A percentile compares a stretch with the other conserved stretches of the same genome.
phyloP scores from a whole-genome alignment of 495 filamentous ascomycete genomes.

The Xylaria grammica region DNA sequence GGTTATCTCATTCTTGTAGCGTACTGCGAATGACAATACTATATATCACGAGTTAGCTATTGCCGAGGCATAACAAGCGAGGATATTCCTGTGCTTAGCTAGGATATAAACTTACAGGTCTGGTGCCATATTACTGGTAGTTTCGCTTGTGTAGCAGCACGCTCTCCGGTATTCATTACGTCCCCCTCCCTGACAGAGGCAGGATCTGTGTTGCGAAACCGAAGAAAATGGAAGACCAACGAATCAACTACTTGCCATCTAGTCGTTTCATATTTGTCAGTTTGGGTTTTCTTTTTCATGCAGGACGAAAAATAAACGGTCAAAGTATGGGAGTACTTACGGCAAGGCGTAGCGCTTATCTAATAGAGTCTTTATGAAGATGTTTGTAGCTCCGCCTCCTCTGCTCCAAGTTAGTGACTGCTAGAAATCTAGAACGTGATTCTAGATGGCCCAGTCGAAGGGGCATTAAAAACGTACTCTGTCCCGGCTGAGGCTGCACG shows the following conservation, averaged over 20 bases:
- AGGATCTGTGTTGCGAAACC: slow-evolving; percentile 70
- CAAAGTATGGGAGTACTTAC: slow-evolving; percentile 12
- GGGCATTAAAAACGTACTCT: slow-evolving; percentile 46
- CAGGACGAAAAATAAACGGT: not conserved
- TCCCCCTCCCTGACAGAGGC: slow-evolving; percentile 45
- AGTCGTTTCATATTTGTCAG: slow-evolving; percentile 48
- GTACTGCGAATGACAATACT: slow-evolving; percentile 92
- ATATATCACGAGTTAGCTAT: slow-evolving; percentile 40
- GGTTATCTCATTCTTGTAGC: slow-evolving; percentile 82
- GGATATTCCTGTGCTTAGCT: not conserved
- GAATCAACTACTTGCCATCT: slow-evolving; percentile 82
- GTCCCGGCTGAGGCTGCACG: slow-evolving; percentile 74
- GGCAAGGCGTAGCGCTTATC: slow-evolving; percentile 98
- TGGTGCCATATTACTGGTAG: slow-evolving; percentile 92
- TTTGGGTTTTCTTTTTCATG: too few relatives aligned
- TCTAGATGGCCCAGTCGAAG: not conserved
- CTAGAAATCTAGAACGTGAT: not conserved
- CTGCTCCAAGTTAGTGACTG: slow-evolving; percentile 3
- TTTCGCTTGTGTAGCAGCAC: slow-evolving; percentile 58
- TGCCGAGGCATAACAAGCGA: not conserved
- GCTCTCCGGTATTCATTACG: slow-evolving; percentile 53
- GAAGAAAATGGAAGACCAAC: slow-evolving; percentile 93
- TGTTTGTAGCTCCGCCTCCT: slow-evolving; percentile 81
- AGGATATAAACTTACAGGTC: slow-evolving; percentile 23
- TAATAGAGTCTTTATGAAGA: slow-evolving; percentile 87